Conservation (phyloP, 1,284 basidiomycete species). For the Microbotryum scabiosae region DNA sequence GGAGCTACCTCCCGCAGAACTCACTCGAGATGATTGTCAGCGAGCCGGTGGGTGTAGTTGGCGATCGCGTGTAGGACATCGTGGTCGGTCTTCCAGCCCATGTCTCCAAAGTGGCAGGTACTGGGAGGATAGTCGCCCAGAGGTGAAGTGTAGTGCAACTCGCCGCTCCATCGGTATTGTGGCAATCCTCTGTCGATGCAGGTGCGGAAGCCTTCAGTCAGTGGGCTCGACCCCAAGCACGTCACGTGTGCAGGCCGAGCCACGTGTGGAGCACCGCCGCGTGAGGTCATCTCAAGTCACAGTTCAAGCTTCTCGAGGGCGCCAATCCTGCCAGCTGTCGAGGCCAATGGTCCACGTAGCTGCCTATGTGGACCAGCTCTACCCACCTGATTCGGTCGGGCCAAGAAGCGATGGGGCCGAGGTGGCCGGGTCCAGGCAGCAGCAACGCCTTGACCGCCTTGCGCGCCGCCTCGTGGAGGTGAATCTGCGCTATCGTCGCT, state of each 20-base stretch:
- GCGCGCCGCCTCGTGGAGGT: conserved; percentile 35
- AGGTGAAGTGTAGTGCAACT: conserved; percentile 40
- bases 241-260: too few relatives aligned
- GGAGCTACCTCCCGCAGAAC: neutral
- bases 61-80: conserved; percentile 30
- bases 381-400: conserved; percentile 36
- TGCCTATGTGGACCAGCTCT: neutral
- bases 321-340: too few relatives aligned
- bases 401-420: conserved; percentile 41
- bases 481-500: conserved; percentile 39
- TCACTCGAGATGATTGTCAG: conserved; percentile 19
- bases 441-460: conserved; percentile 18
- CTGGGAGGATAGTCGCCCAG: conserved; percentile 38
- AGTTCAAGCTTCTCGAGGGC: too few relatives aligned
- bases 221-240: too few relatives aligned
- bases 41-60: conserved; percentile 24
- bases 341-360: too few relatives aligned
- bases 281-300: too few relatives aligned
- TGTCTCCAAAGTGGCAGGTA: conserved; percentile 36
- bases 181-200: conserved; percentile 1
- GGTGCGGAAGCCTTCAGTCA: too few relatives aligned
- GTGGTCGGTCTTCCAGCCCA: conserved; percentile 33
- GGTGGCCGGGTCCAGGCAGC: conserved; percentile 31
- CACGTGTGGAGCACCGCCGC: too few relatives aligned
- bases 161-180: conserved; percentile 37